Percentiles rank a stretch among this genome's conserved stretches.
These are phyloP conservation scores for Neltuma alba DNA, from an alignment of 306 rosid species.

Conservation along the genomic window DNA sequence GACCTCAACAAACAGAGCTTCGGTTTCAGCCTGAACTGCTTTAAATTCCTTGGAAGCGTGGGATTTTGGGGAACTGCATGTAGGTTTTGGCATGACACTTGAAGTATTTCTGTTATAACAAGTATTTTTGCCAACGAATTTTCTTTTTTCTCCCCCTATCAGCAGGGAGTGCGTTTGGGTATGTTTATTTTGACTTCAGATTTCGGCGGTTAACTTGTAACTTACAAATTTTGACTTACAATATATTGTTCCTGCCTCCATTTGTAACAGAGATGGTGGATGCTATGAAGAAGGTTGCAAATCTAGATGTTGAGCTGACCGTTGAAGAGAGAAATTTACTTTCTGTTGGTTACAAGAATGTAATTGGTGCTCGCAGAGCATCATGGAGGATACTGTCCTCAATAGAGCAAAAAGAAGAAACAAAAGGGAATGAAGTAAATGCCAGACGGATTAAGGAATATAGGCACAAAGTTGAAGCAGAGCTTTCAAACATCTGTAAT, in stretches of 20 bases:
- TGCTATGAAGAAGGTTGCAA: constrained; percentile 84
- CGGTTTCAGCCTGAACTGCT: background rate
- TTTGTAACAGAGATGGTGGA: constrained; percentile 81
- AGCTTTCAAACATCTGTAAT: constrained; percentile 68
- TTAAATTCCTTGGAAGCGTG: background rate
- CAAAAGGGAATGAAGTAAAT: constrained; percentile 71
- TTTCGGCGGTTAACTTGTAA: background rate
- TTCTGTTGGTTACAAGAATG: constrained; percentile 88
- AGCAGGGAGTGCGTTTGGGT: background rate
- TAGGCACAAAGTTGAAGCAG: constrained; percentile 72
- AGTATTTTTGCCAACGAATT: constrained; percentile 10
- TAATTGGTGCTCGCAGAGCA: constrained; percentile 81
- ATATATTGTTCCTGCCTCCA: constrained; percentile 5
- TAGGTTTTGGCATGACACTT: background rate
- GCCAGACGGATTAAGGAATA: constrained; percentile 76
- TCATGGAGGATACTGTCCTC: constrained; percentile 93
- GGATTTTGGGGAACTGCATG: constrained; percentile 21
- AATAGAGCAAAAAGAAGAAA: constrained; percentile 78
- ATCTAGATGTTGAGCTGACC: constrained; percentile 82
- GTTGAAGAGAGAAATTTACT: constrained; percentile 85
- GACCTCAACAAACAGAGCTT: background rate
- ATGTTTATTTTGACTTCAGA: background rate
- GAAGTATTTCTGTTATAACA: no score
- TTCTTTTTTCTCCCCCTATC: background rate
- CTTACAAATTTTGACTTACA: constrained; percentile 28